Base-by-base conservation (phyloP, 495 filamentous ascomycete genomes). In the Entonaema liquescens region DNA sequence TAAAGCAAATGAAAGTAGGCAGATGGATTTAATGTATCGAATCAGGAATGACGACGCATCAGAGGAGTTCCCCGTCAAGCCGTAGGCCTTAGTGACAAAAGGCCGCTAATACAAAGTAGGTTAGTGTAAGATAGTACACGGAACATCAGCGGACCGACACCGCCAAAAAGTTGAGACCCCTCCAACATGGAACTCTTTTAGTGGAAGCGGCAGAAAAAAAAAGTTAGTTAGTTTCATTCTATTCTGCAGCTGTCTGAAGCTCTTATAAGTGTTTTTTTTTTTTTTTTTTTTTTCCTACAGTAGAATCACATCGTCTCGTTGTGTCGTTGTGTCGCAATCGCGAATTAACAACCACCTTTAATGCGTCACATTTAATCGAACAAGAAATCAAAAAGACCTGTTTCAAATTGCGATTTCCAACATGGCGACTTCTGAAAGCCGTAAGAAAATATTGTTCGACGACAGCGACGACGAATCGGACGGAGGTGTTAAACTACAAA, bases 401-500 rank as follows among this genome's bases (percentile, higher is more conserved):
- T 47, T 47, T 4, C 42, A 21, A 23, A 3, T 47, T 47, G 33
- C 59, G 1, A 57, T 58, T 42, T 56, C 65, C 65, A 75, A 67
- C 9, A 78, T 78, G 76, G 74, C 72, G 29, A 21, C 70, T 35
- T 36, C 70, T 21, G 63, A 70, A 31, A 53, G 68, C 23, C 73
- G 75, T 17, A 83, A 76, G 59, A 58, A 75, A 69, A 59, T 28
- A 11, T 49, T 80, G 61, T 67, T 77, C 62, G 59, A 80, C 44
- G 79, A 82, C 62, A 83, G 79, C 74, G 83, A 85, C 31, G 81
- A 82, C 60, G 83, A 85, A 68, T 81, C 88, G 67, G 83, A 87
- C 21, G 84, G 79, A 26, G 84, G 83, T 42, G 81, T 84, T 36
- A 80, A 76, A 28, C 87, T 97, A 79, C 94, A 91, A 74, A 89